phyloP scores from a whole-genome alignment of 2,329 filamentous ascomycete species.

The Ascochyta rabiei region DNA sequence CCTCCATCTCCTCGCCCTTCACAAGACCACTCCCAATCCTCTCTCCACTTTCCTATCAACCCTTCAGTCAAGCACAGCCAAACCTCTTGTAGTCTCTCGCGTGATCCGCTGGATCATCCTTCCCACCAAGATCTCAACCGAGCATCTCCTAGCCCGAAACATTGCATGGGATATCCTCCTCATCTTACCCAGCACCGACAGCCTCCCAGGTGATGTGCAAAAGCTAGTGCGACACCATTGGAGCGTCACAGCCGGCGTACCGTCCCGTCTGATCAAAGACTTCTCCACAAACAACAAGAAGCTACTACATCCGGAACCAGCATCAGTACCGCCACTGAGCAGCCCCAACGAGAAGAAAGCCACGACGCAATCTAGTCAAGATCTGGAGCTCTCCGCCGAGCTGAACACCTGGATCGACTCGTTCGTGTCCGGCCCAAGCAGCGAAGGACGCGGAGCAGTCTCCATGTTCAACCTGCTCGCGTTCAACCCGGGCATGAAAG shows the following conservation, averaged over 20 bases:
- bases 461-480: slow-evolving; percentile 69
- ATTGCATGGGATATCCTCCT: slow-evolving; percentile 57
- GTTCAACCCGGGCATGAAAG: slow-evolving; percentile 60
- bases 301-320: slow-evolving; percentile 47
- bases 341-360: slow-evolving; percentile 21
- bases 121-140: slow-evolving; percentile 51
- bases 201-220: slow-evolving; percentile 36
- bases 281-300: slow-evolving; percentile 47
- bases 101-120: slow-evolving; percentile 59
- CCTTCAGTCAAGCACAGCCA: slow-evolving; percentile 42
- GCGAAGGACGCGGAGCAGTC: slow-evolving; percentile 53
- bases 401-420: slow-evolving; percentile 58
- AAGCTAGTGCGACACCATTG: slow-evolving; percentile 40
- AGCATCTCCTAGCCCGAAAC: slow-evolving; percentile 49
- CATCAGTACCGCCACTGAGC: slow-evolving; percentile 47
- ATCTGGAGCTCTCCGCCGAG: slow-evolving; percentile 61
- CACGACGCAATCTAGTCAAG: slow-evolving; percentile 51
- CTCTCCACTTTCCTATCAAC: slow-evolving; percentile 49
- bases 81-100: slow-evolving; percentile 51
- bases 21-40: slow-evolving; percentile 42
- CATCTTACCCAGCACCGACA: slow-evolving; percentile 44
- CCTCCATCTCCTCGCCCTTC: slow-evolving; percentile 54
- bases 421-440: slow-evolving; percentile 25
- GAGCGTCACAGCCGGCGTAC: slow-evolving; percentile 52
- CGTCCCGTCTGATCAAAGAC: slow-evolving; percentile 48